Percentiles rank a stretch among this genome's conserved stretches.
phyloP scores from a whole-genome alignment of 75 land plant species.

The Gnetum montanum region DNA sequence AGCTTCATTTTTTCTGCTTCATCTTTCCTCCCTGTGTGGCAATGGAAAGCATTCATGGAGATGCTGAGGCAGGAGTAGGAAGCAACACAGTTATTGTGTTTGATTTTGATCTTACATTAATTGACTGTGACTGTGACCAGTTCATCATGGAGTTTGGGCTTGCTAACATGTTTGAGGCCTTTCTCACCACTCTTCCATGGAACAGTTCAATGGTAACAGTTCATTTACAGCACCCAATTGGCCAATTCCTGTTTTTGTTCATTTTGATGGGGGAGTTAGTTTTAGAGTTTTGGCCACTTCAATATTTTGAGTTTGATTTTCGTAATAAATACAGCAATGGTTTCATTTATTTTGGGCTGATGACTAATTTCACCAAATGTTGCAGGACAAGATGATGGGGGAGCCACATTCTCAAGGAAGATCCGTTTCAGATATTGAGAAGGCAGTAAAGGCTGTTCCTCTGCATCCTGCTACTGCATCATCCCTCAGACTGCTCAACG shows the following conservation, averaged over 20 bases:
- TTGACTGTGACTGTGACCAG: conserved; percentile 75
- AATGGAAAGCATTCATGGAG: too few species aligned
- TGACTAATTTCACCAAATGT: too few species aligned
- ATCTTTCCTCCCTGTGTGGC: too few species aligned
- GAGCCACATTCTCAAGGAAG: conserved; percentile 61
- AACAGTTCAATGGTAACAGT: conserved; percentile 31
- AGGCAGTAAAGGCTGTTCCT: conserved; percentile 37
- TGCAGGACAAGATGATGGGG: conserved; percentile 81
- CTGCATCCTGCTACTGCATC: conserved; percentile 27
- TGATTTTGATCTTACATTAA: conserved; percentile 62
- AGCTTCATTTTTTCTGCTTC: too few species aligned
- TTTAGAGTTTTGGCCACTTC: neutral
- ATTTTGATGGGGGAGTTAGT: neutral
- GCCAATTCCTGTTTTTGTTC: too few species aligned
- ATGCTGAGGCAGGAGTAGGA: too few species aligned
- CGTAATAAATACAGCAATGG: too few species aligned
- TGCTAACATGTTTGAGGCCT: conserved; percentile 32
- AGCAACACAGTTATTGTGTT: too few species aligned
- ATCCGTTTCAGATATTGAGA: conserved; percentile 51
- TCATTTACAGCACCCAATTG: too few species aligned
- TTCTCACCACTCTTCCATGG: conserved; percentile 52
- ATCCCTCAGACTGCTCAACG: conserved; percentile 54
- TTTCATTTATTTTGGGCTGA: neutral
- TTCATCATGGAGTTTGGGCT: conserved; percentile 71
- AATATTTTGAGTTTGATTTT: neutral